Conservation (phyloP, 139 green algal genomes). For the Haematococcus lacustris region DNA sequence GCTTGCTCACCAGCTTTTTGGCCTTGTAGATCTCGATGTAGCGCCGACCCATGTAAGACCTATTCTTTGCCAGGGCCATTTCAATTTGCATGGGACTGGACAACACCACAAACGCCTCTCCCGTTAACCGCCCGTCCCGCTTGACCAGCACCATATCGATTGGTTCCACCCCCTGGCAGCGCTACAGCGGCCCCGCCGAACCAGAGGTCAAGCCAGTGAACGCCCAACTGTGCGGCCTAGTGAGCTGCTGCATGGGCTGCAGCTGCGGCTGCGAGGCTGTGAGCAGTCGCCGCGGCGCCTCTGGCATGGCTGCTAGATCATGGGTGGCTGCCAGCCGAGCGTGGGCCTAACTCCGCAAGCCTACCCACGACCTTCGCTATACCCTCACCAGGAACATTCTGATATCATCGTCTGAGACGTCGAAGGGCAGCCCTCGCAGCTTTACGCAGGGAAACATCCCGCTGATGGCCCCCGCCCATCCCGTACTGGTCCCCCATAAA, state of each 20-base stretch:
- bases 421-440: conserved; percentile 71
- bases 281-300: too few species aligned
- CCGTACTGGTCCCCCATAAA: too few species aligned
- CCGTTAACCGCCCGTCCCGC: conserved; percentile 54
- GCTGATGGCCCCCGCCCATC: not conserved
- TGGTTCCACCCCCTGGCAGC: conserved; percentile 53
- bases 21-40: conserved; percentile 77
- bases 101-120: conserved; percentile 72
- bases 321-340: too few species aligned
- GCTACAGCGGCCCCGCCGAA: too few species aligned
- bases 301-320: too few species aligned
- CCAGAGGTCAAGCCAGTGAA: too few species aligned
- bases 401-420: conserved; percentile 68
- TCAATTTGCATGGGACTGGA: conserved; percentile 51
- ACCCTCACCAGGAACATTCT: conserved; percentile 67
- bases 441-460: conserved; percentile 51
- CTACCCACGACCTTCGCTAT: too few species aligned
- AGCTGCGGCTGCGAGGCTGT: too few species aligned
- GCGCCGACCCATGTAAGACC: conserved; percentile 65
- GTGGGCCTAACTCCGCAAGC: too few species aligned
- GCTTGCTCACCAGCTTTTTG: conserved; percentile 64
- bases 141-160: conserved; percentile 69
- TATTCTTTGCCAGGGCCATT: conserved; percentile 61
- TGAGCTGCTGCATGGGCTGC: too few species aligned
- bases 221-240: too few species aligned